Percentiles rank a stretch among this genome's conserved stretches.
phyloP scores from a whole-genome alignment of 495 filamentous ascomycete genomes.

The Lepraria neglecta region DNA sequence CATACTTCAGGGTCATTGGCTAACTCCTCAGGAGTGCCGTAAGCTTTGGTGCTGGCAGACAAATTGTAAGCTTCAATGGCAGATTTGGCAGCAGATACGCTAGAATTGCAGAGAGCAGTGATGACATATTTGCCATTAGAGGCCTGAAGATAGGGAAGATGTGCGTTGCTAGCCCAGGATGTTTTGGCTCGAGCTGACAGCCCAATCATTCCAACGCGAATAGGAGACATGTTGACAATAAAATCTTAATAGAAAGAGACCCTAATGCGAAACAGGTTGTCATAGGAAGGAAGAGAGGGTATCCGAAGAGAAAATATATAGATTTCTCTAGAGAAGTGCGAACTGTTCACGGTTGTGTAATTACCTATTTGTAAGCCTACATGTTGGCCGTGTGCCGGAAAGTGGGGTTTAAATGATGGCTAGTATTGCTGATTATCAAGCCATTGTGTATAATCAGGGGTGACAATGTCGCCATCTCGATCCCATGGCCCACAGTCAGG shows the following conservation, averaged over 20 bases:
- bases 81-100: slow-evolving; percentile 38
- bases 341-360: not conserved
- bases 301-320: not conserved
- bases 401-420: not conserved
- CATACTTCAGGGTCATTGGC: slow-evolving; percentile 40
- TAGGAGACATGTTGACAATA: slow-evolving; percentile 39
- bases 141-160: slow-evolving; percentile 50
- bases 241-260: not conserved
- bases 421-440: not conserved
- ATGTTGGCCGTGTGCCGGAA: not conserved
- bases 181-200: slow-evolving; percentile 40
- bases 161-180: slow-evolving; percentile 46
- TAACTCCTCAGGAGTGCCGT: slow-evolving; percentile 45
- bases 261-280: not conserved
- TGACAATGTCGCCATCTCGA: not conserved
- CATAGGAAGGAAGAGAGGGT: not conserved
- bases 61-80: slow-evolving; percentile 44
- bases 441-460: not conserved
- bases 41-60: slow-evolving; percentile 37
- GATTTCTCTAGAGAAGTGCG: too few relatives aligned
- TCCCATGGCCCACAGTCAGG: not conserved
- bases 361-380: not conserved
- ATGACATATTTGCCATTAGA: slow-evolving; percentile 45
- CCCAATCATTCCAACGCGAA: slow-evolving; percentile 51
- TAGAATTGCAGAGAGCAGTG: slow-evolving; percentile 54